These are phyloP conservation scores for Naegleria fowleri DNA, from an alignment of 208 protist genomes.

Conservation along the genomic window DNA sequence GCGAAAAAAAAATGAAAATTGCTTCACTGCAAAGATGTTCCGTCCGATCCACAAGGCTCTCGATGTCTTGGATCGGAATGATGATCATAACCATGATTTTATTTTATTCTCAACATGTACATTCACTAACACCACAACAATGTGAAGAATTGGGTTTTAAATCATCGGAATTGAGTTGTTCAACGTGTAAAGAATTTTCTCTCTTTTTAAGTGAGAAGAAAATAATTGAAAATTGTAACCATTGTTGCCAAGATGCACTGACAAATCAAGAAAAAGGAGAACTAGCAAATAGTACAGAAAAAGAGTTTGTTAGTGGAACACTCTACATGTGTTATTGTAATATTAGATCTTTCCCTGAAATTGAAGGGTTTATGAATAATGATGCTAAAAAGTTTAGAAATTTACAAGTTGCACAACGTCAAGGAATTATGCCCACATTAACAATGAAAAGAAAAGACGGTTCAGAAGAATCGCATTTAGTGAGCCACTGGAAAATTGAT, in stretches of 20 bases:
- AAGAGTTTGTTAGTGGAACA: not conserved
- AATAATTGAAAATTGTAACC: not conserved
- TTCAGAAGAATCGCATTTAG: not conserved
- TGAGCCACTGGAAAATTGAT: not conserved
- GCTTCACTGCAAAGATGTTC: too few relatives aligned
- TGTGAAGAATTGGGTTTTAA: not conserved
- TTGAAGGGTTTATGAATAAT: not conserved
- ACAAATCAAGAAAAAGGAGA: not conserved
- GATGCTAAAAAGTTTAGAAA: not conserved
- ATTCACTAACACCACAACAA: not conserved
- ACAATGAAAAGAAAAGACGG: not conserved
- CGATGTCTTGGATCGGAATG: too few relatives aligned
- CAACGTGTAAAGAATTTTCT: not conserved
- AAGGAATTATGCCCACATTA: not conserved
- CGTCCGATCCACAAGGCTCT: too few relatives aligned
- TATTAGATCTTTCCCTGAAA: not conserved
- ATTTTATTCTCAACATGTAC: too few relatives aligned
- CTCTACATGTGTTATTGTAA: not conserved
- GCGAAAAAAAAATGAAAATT: too few relatives aligned
- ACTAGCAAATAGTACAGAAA: not conserved
- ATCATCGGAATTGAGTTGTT: not conserved
- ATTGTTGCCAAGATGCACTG: not conserved
- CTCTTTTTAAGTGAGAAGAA: not conserved
- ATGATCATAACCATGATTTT: too few relatives aligned
- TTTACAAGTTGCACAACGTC: not conserved